These are phyloP conservation scores for Penicillium roqueforti DNA, from an alignment of 495 filamentous ascomycete genomes.

Conservation along the genomic window DNA sequence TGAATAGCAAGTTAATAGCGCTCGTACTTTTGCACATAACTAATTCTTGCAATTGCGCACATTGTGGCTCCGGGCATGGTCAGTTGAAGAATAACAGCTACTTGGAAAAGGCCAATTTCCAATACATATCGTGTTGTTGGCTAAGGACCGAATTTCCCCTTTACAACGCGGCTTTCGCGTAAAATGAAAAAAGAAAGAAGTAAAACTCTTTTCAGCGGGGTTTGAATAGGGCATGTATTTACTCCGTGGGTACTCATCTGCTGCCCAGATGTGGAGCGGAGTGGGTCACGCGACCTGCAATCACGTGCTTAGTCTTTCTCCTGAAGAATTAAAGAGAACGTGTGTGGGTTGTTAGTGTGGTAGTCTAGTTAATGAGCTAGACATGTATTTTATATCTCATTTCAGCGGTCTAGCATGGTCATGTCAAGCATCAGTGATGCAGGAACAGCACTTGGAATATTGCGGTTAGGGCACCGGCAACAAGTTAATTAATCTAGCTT, in stretches of 20 bases:
- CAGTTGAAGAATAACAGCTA: background rate
- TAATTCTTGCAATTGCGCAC: background rate
- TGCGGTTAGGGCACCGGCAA: no score
- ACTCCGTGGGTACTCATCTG: background rate
- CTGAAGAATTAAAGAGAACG: no score
- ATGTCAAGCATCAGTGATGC: no score
- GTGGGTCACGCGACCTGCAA: no score
- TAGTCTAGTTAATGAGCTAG: no score
- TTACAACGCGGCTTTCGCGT: background rate
- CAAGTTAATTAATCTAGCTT: no score
- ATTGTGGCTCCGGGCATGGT: background rate
- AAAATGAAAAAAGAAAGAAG: background rate
- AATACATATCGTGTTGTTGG: background rate
- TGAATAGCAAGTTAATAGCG: background rate
- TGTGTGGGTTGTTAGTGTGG: no score
- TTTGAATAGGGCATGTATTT: background rate
- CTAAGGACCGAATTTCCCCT: background rate
- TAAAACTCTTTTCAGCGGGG: no score
- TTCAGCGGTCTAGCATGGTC: no score
- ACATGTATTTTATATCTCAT: no score
- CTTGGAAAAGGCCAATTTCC: background rate
- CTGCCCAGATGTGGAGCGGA: background rate
- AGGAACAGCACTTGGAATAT: no score
- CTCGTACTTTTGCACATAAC: background rate
- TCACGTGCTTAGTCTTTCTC: no score